Percentiles rank a stretch among this genome's conserved stretches.
Conservation (phyloP, 2,329 filamentous ascomycete genomes). For the Fusarium pseudoanthophilum region DNA sequence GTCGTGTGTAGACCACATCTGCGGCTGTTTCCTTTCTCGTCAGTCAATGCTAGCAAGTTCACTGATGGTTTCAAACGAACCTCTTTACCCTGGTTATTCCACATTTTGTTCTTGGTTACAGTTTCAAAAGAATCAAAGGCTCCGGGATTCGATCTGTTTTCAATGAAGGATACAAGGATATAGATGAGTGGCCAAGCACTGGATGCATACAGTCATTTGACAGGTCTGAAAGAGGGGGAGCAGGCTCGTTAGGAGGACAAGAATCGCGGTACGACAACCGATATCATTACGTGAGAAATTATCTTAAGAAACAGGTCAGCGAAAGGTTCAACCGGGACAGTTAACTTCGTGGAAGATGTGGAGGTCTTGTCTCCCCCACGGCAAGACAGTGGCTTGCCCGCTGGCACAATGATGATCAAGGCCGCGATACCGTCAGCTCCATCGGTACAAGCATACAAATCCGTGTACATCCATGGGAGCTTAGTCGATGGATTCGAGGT, state of each 20-base stretch:
- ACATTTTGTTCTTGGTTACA: conserved; percentile 27
- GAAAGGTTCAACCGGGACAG: neutral
- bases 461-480: conserved; percentile 26
- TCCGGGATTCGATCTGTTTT: neutral
- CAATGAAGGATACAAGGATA: conserved; percentile 5
- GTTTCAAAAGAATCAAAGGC: neutral
- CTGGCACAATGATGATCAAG: conserved; percentile 11
- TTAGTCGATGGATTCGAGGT: conserved; percentile 25
- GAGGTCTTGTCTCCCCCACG: conserved; percentile 13
- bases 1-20: conserved; percentile 46
- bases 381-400: conserved; percentile 36
- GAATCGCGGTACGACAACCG: conserved; percentile 15
- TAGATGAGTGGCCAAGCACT: neutral
- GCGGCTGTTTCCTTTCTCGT: conserved; percentile 32
- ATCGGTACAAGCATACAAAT: conserved; percentile 6
- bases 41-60: conserved; percentile 5
- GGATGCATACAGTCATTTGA: neutral
- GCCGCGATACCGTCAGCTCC: conserved; percentile 27
- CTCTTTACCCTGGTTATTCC: conserved; percentile 42
- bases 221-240: conserved; percentile 8
- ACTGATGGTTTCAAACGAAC: conserved; percentile 22
- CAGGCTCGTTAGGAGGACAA: conserved; percentile 24
- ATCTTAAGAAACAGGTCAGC: conserved; percentile 17
- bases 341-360: neutral
- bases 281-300: conserved; percentile 37